Evolutionary conservation across 345 rosid genomes (phyloP).

Genomic region (Rhodamnia rubescens): DNA sequence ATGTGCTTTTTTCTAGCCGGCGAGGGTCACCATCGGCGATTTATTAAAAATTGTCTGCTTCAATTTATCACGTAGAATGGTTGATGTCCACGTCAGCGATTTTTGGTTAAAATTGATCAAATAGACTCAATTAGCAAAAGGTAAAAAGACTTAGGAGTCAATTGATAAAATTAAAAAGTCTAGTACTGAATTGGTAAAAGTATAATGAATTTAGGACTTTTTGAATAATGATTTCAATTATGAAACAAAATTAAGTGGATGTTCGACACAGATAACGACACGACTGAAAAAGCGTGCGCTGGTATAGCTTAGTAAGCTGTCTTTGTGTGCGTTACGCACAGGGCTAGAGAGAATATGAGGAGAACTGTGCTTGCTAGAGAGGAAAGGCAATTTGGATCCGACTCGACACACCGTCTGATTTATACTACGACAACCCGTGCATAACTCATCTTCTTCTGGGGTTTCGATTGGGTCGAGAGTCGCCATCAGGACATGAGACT

Average conservation of each 20-base stretch:
- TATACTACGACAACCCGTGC: neutral
- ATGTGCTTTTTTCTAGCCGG: too few relatives aligned
- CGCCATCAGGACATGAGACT: neutral
- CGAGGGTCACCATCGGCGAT: too few relatives aligned
- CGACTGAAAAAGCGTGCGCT: neutral
- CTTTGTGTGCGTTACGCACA: neutral
- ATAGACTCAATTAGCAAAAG: too few relatives aligned
- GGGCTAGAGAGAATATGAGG: neutral
- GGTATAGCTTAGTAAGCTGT: neutral
- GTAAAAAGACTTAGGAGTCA: too few relatives aligned
- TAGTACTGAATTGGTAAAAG: too few relatives aligned
- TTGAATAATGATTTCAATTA: neutral
- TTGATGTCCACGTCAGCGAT: too few relatives aligned
- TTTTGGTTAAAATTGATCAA: too few relatives aligned
- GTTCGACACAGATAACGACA: neutral
- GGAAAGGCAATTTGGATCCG: neutral
- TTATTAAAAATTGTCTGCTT: too few relatives aligned
- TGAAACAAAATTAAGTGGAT: neutral
- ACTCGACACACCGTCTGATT: neutral
- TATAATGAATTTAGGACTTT: too few relatives aligned
- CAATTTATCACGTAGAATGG: too few relatives aligned
- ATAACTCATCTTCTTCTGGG: neutral
- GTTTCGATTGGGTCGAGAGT: neutral
- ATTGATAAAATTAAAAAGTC: too few relatives aligned
- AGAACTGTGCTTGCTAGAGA: neutral